Base-by-base conservation (phyloP, 352 stramenopile genomes). In the Elongisporangium prolatum region DNA sequence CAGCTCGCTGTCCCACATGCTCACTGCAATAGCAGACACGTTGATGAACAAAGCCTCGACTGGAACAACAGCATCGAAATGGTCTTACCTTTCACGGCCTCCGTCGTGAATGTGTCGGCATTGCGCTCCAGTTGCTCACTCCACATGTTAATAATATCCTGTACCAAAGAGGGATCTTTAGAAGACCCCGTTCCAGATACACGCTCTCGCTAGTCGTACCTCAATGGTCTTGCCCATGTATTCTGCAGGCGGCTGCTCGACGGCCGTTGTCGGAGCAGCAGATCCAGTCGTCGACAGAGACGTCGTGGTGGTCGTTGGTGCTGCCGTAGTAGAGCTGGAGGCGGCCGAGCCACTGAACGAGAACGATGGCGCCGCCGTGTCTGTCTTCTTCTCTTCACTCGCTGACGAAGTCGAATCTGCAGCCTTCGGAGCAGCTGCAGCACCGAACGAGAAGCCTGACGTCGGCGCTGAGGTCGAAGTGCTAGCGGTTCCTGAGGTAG, bases 141-240 rank as follows among this genome's bases (percentile, higher is more conserved):
- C 86, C 86, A 95, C 69, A 91, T 84, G 62, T 95, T 95, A 67
- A 95, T 95, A 54, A 95, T 93, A 62, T 95, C 84, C 76, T 88
- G 48, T 11, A 54, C 21, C 59, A 2, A 52, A 8, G 8, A 17
- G 11, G 8, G 48, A 44, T n/a, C 5, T 28, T 16, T 8, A 51
- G 4, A 51, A 9, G 1, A 16, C 8, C 9, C 17, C 2, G 1
- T 4, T 6, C n/a, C 6, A 64, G 11, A 17, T n/a, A 53, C 13
- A 48, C 24, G 28, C 34, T 56, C 8, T n/a, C 28, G 9, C 1
- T 6, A 50, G 1, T 54, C 59, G 21, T 59, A 88, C 78, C 74
- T 95, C 86, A 24, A 95, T 89, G 1, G 84, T 95, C 56, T 84
- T 82, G 50, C 84, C 84, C 70, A 91, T 89, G 67, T 93, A 95